A percentile compares a stretch with the other conserved stretches of the same genome.
Evolutionary conservation across 208 protist species (phyloP).

Genomic region (Naegleria lovaniensis): DNA sequence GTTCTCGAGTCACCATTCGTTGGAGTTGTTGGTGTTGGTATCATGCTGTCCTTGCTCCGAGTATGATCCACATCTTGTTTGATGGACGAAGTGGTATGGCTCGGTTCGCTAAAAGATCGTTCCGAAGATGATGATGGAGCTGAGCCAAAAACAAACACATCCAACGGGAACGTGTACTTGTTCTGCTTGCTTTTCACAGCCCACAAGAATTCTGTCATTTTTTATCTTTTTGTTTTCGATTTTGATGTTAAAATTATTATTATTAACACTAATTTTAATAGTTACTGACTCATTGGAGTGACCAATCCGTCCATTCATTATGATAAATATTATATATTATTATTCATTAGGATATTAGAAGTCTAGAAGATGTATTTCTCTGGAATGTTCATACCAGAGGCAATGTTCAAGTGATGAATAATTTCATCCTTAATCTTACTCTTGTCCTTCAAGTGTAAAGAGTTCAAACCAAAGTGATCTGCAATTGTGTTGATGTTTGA

Average conservation of each 20-base stretch:
- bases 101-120: not conserved
- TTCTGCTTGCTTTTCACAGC: not conserved
- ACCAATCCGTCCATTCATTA: too few species aligned
- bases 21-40: not conserved
- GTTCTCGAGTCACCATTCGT: not conserved
- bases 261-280: too few species aligned
- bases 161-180: conserved; percentile 8
- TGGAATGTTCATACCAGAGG: not conserved
- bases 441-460: not conserved
- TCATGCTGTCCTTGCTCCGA: too few species aligned
- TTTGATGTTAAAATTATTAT: too few species aligned
- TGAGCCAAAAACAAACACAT: not conserved
- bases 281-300: too few species aligned
- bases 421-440: not conserved
- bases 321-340: too few species aligned
- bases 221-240: too few species aligned
- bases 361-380: too few species aligned
- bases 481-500: not conserved
- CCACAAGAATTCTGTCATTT: conserved; percentile 6
- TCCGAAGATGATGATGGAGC: not conserved
- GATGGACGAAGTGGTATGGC: too few species aligned
- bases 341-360: too few species aligned
- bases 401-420: not conserved
- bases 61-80: too few species aligned
- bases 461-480: not conserved